These are phyloP conservation scores for Lactarius quietus DNA, from an alignment of 768 basidiomycete genomes.

Conservation along the genomic window DNA sequence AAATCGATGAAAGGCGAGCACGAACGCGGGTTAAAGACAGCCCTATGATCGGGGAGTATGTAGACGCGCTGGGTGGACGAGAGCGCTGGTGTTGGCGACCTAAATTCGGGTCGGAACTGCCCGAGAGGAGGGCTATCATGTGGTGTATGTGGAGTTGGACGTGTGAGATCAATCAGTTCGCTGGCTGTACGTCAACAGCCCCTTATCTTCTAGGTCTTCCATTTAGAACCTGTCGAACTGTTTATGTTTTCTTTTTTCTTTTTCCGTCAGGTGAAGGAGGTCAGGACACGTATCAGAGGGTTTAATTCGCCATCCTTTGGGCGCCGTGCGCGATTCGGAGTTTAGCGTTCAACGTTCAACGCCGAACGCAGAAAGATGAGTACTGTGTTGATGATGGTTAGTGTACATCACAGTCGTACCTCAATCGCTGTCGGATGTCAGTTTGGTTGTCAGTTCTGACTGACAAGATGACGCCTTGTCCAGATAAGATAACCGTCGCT, in stretches of 20 bases:
- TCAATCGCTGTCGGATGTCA: background rate
- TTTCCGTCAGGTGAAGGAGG: background rate
- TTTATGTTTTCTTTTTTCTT: background rate
- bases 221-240: background rate
- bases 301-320: background rate
- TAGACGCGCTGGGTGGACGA: background rate
- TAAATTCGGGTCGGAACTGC: background rate
- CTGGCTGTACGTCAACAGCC: background rate
- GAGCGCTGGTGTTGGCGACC: background rate
- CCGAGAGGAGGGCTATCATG: background rate
- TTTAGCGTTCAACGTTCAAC: no score
- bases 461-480: background rate
- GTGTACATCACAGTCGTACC: background rate
- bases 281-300: no score
- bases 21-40: slow-evolving; percentile 3
- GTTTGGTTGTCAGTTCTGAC: background rate
- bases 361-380: no score
- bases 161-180: background rate
- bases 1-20: slow-evolving; percentile 6
- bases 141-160: background rate
- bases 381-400: no score
- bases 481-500: background rate
- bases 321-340: background rate
- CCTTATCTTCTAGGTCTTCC: background rate
- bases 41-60: background rate